phyloP scores from a whole-genome alignment of 2,329 filamentous ascomycete species.

The Cordyceps farinosa region DNA sequence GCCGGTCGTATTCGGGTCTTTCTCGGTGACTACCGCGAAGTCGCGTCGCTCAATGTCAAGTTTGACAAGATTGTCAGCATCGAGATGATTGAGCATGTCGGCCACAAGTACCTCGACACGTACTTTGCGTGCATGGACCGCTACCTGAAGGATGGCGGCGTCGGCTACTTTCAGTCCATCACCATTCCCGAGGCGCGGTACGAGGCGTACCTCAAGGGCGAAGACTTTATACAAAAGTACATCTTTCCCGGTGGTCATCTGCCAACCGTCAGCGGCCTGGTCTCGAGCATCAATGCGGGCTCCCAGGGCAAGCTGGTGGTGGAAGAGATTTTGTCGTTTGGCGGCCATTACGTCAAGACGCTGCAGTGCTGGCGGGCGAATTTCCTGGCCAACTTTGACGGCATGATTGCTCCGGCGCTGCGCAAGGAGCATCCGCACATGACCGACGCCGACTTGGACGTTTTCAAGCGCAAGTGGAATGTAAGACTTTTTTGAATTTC shows the following conservation, averaged over 20 bases:
- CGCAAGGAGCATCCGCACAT: conserved; percentile 54
- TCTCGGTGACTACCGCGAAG: conserved; percentile 64
- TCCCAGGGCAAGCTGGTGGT: conserved; percentile 61
- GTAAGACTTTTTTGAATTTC: conserved; percentile 33
- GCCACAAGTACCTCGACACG: conserved; percentile 60
- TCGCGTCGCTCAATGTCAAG: conserved; percentile 47
- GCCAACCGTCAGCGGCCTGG: conserved; percentile 54
- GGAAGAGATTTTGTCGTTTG: conserved; percentile 67
- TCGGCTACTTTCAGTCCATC: conserved; percentile 72
- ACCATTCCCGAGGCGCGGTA: conserved; percentile 70
- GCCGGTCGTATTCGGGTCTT: conserved; percentile 58
- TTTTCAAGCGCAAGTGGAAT: conserved; percentile 71
- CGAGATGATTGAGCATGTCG: conserved; percentile 75
- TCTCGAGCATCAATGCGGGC: conserved; percentile 57
- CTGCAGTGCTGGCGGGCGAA: conserved; percentile 64
- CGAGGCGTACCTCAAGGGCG: conserved; percentile 59
- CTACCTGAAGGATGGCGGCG: conserved; percentile 62
- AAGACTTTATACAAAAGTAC: conserved; percentile 74
- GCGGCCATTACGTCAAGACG: conserved; percentile 69
- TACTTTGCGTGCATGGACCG: conserved; percentile 65
- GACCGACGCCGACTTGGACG: conserved; percentile 58
- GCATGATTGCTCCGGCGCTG: conserved; percentile 57
- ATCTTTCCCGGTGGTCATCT: conserved; percentile 75
- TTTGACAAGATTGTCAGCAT: conserved; percentile 73
- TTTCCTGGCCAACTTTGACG: conserved; percentile 61